Percentiles rank a stretch among this genome's conserved stretches.
These are phyloP conservation scores for Eucalyptus guilfoylei DNA, from an alignment of 345 rosid species.

Conservation along the genomic window DNA sequence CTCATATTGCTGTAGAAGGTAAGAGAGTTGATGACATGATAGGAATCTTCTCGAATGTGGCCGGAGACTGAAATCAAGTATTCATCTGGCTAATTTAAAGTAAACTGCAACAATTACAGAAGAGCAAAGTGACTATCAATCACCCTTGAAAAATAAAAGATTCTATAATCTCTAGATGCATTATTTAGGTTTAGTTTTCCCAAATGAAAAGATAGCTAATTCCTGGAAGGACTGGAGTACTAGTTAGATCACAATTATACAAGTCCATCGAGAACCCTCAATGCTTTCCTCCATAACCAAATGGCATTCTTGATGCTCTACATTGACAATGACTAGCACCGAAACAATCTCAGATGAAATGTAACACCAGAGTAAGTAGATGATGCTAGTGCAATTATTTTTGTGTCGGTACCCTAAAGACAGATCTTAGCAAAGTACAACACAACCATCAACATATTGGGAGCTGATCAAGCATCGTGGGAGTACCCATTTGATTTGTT, in stretches of 20 bases:
- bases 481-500: neutral
- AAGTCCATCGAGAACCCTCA: too few species aligned
- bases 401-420: neutral
- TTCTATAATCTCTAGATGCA: too few species aligned
- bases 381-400: neutral
- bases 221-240: too few species aligned
- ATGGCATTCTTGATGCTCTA: too few species aligned
- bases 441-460: neutral
- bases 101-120: neutral
- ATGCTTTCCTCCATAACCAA: too few species aligned
- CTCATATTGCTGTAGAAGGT: neutral
- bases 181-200: too few species aligned
- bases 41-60: neutral
- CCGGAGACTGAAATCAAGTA: neutral
- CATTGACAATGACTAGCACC: too few species aligned
- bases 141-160: too few species aligned
- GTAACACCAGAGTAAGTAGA: neutral
- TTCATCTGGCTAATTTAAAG: neutral
- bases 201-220: rapidly evolving
- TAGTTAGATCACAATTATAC: too few species aligned
- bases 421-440: neutral
- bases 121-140: neutral
- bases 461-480: neutral
- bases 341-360: too few species aligned
- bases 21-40: neutral